Evolutionary conservation across 2,329 filamentous ascomycete genomes (phyloP).

Genomic region (Diaporthe citri): DNA sequence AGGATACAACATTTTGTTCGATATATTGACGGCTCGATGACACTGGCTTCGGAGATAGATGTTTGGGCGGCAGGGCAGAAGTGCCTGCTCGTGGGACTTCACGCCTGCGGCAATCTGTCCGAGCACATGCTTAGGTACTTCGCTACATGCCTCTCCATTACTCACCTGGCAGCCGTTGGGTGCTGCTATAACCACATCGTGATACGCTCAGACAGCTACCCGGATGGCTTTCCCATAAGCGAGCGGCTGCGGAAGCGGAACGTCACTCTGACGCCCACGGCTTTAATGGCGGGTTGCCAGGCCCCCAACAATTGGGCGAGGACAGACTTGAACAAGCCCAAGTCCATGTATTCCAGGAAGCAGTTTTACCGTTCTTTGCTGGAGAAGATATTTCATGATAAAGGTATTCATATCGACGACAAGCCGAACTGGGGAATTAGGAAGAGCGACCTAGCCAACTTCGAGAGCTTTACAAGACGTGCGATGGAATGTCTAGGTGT

Average conservation of each 20-base stretch:
- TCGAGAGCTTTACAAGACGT: constrained; percentile 45
- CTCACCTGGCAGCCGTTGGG: constrained; percentile 46
- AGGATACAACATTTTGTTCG: constrained; percentile 45
- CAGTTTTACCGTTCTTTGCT: constrained; percentile 36
- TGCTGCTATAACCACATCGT: constrained; percentile 53
- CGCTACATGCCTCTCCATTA: constrained; percentile 41
- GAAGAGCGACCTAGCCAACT: constrained; percentile 47
- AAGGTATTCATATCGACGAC: constrained; percentile 40
- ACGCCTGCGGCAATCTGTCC: constrained; percentile 50
- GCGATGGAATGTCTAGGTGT: constrained; percentile 46
- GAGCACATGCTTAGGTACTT: constrained; percentile 52
- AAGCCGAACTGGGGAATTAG: constrained; percentile 49
- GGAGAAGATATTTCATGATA: constrained; percentile 42
- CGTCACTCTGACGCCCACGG: constrained; percentile 48
- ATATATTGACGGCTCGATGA: constrained; percentile 47
- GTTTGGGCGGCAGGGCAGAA: constrained; percentile 46
- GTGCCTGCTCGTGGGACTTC: constrained; percentile 50
- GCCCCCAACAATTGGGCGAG: constrained; percentile 51
- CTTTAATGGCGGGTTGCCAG: constrained; percentile 51
- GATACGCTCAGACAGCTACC: constrained; percentile 51
- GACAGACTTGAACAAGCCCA: constrained; percentile 38
- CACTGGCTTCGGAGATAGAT: constrained; percentile 43
- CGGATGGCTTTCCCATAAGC: constrained; percentile 55
- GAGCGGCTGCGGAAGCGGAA: constrained; percentile 43
- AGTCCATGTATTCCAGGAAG: constrained; percentile 40